These are phyloP conservation scores for Saturnispora dispora DNA, from an alignment of 805 yeast genomes.

Conservation along the genomic window DNA sequence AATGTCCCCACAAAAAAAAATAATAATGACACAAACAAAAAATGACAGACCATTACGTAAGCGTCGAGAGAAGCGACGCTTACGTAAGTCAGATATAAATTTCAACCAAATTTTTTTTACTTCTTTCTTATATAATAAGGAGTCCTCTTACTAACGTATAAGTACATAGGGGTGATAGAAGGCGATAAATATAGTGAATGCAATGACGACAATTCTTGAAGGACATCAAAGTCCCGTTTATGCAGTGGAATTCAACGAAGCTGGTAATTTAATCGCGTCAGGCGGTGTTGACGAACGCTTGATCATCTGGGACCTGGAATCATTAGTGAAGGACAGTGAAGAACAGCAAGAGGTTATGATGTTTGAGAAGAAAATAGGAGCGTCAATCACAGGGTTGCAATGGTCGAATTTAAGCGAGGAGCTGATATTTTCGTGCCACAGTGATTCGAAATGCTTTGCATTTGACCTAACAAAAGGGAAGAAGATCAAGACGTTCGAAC, in stretches of 20 bases:
- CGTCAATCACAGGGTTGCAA: slow-evolving; percentile 50
- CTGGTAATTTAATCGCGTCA: slow-evolving; percentile 48
- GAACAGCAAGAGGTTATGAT: slow-evolving; percentile 25
- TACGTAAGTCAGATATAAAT: not conserved
- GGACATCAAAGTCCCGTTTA: slow-evolving; percentile 50
- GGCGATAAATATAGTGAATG: not conserved
- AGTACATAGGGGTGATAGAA: not conserved
- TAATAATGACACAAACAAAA: not conserved
- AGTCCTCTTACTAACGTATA: too few species aligned
- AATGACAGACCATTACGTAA: not conserved
- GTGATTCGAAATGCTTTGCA: slow-evolving; percentile 51
- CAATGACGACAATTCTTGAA: slow-evolving; percentile 22
- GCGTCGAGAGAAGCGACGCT: not conserved
- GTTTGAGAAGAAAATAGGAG: slow-evolving; percentile 26
- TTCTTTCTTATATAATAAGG: too few species aligned
- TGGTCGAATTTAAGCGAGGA: slow-evolving; percentile 43
- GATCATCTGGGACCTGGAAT: slow-evolving; percentile 5
- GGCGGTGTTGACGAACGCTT: slow-evolving; percentile 53
- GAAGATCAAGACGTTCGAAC: slow-evolving; percentile 41
- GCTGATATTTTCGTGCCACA: slow-evolving; percentile 41
- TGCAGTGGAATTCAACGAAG: slow-evolving; percentile 40
- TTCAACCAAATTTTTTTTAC: not conserved
- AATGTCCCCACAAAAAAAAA: not conserved
- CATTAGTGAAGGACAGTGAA: not conserved
- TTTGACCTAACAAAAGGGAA: slow-evolving; percentile 56